phyloP scores from a whole-genome alignment of 352 stramenopile genomes.

The Halophytophthora polymorphica region DNA sequence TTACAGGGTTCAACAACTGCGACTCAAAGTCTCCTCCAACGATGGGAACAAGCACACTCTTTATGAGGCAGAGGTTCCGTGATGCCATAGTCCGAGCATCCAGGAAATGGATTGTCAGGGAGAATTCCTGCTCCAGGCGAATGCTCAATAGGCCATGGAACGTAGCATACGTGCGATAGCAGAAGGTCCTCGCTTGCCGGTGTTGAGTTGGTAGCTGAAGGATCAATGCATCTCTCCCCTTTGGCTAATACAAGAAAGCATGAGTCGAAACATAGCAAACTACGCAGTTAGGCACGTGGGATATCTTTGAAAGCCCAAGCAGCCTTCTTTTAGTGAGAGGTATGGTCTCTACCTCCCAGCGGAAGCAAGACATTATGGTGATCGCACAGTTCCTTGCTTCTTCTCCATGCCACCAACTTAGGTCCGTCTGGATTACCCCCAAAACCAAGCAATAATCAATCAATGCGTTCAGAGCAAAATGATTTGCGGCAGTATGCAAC shows the following conservation, averaged over 20 bases:
- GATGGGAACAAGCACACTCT: constrained; percentile 11
- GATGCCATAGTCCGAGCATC: constrained; percentile 10
- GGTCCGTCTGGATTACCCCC: constrained; percentile 27
- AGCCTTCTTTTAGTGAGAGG: no score
- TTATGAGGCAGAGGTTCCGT: constrained; percentile 7
- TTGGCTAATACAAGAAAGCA: constrained; percentile 1
- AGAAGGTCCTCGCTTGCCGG: constrained; percentile 28
- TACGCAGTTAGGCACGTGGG: no score
- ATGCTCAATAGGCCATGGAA: constrained; percentile 32
- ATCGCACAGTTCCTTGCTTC: constrained; percentile 18
- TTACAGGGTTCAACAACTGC: constrained; percentile 10
- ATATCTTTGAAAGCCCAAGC: no score
- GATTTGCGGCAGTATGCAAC: no score
- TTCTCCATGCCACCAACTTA: no score
- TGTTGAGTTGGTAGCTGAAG: constrained; percentile 33
- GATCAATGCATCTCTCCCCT: constrained; percentile 1
- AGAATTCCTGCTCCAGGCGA: constrained; percentile 21
- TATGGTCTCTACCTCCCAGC: constrained; percentile 20
- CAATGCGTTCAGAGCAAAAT: no score
- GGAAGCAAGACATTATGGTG: constrained; percentile 14
- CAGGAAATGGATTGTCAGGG: constrained; percentile 22
- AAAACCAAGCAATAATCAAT: constrained; percentile 1
- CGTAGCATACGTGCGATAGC: constrained; percentile 30
- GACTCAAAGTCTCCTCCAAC: constrained; percentile 11
- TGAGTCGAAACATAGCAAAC: background rate